Conservation (phyloP, 768 basidiomycete genomes). For the Favolaschia claudopus region DNA sequence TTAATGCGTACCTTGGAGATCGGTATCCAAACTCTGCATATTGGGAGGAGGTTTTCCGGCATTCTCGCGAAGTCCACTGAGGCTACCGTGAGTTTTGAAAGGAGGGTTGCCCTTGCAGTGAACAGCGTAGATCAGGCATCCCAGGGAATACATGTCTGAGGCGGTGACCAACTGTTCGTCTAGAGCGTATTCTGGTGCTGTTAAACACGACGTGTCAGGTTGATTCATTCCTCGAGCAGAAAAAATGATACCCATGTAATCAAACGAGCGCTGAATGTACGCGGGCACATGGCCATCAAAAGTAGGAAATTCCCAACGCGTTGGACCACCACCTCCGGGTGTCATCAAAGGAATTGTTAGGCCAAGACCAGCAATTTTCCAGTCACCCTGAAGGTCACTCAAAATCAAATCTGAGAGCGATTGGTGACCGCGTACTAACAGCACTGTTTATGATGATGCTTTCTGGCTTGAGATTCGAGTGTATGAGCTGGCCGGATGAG, state of each 20-base stretch:
- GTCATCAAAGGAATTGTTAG: slow-evolving; percentile 80
- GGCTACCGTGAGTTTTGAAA: slow-evolving; percentile 83
- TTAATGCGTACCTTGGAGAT: slow-evolving; percentile 67
- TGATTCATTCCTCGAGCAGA: background rate
- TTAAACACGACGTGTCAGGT: background rate
- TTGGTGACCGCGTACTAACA: slow-evolving; percentile 52
- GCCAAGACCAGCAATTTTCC: slow-evolving; percentile 94
- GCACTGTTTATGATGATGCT: slow-evolving; percentile 89
- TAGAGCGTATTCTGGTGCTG: slow-evolving; percentile 93
- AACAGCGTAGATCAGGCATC: slow-evolving; percentile 90
- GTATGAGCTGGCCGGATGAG: slow-evolving; percentile 89
- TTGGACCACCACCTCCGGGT: slow-evolving; percentile 72
- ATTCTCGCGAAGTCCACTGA: slow-evolving; percentile 74
- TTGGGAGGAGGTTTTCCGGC: slow-evolving; percentile 68
- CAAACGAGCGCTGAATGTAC: slow-evolving; percentile 90
- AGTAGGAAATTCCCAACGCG: slow-evolving; percentile 91
- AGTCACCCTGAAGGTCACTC: slow-evolving; percentile 79
- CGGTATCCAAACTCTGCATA: slow-evolving; percentile 70
- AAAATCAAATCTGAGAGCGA: background rate
- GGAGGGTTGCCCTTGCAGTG: slow-evolving; percentile 90
- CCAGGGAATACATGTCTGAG: slow-evolving; percentile 94
- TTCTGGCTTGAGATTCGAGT: slow-evolving; percentile 89
- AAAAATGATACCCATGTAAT: slow-evolving; percentile 81
- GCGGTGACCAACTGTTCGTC: slow-evolving; percentile 88
- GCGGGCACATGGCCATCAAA: slow-evolving; percentile 82